phyloP scores from a whole-genome alignment of 2,329 filamentous ascomycete genomes.

The Alternaria angustiovoidea region DNA sequence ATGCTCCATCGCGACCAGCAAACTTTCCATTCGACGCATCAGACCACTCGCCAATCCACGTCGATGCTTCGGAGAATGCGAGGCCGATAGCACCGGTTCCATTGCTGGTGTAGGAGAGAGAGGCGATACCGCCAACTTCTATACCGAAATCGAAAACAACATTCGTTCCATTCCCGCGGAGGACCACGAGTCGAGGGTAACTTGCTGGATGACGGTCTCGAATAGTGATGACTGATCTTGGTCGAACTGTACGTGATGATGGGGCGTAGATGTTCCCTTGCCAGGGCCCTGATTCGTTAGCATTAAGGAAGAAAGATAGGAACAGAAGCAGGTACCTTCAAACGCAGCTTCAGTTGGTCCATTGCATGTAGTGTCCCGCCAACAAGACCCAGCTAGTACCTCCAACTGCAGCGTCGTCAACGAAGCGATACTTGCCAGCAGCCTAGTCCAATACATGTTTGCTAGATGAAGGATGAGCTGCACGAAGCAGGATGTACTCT shows the following conservation, averaged over 20 bases:
- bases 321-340: constrained; percentile 20
- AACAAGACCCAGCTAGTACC: constrained; percentile 53
- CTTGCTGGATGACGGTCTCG: constrained; percentile 31
- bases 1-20: constrained; percentile 53
- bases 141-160: constrained; percentile 67
- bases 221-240: constrained; percentile 54
- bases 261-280: constrained; percentile 67
- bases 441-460: neutral
- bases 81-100: constrained; percentile 49
- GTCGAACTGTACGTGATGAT: constrained; percentile 59
- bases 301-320: neutral
- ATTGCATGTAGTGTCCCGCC: constrained; percentile 64
- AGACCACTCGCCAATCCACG: constrained; percentile 55
- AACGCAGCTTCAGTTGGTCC: constrained; percentile 61
- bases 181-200: constrained; percentile 39
- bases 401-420: neutral
- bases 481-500: neutral
- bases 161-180: constrained; percentile 60
- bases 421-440: neutral
- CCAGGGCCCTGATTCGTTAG: constrained; percentile 57
- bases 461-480: neutral
- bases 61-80: constrained; percentile 54
- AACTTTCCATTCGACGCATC: constrained; percentile 55
- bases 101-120: constrained; percentile 58
- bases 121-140: constrained; percentile 65